A percentile compares a stretch with the other conserved stretches of the same genome.
These are phyloP conservation scores for Ustilago curta DNA, from an alignment of 1,284 basidiomycete species.

Conservation along the genomic window DNA sequence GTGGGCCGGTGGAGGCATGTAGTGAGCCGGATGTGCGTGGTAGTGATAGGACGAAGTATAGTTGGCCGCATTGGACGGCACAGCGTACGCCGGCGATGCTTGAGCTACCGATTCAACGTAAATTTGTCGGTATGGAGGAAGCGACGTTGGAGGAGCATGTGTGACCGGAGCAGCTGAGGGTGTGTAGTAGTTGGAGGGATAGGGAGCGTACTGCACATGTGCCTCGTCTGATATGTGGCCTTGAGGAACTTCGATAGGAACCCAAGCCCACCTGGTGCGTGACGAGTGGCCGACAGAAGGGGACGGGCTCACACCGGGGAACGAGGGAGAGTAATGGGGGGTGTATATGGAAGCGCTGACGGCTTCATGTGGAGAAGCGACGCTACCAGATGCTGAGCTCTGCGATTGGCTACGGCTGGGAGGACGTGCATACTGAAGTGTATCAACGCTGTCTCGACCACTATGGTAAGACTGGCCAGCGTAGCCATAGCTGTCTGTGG, in stretches of 20 bases:
- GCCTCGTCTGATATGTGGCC: constrained; percentile 36
- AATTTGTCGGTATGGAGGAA: constrained; percentile 18
- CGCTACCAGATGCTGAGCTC: constrained; percentile 27
- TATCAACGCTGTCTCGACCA: constrained; percentile 10
- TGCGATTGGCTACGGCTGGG: constrained; percentile 25
- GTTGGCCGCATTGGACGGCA: constrained; percentile 17
- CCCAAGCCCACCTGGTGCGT: constrained; percentile 53
- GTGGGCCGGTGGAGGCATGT: constrained; percentile 19
- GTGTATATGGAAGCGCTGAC: constrained; percentile 18
- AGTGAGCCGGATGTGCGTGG: constrained; percentile 18
- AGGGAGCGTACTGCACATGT: constrained; percentile 37
- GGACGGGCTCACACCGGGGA: constrained; percentile 23
- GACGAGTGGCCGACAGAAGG: constrained; percentile 26
- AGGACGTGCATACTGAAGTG: constrained; percentile 19
- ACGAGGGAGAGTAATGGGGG: constrained; percentile 29
- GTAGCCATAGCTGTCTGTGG: constrained; percentile 18
- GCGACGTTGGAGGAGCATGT: constrained; percentile 16
- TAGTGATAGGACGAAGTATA: constrained; percentile 24
- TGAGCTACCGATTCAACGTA: constrained; percentile 18
- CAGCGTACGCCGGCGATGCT: constrained; percentile 12
- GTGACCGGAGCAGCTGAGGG: constrained; percentile 16
- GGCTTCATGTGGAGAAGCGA: constrained; percentile 13
- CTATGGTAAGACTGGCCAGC: constrained; percentile 13
- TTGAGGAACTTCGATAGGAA: constrained; percentile 44
- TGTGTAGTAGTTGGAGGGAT: constrained; percentile 21